Evolutionary conservation across 345 rosid species (phyloP).

Genomic region (Gossypium australe): DNA sequence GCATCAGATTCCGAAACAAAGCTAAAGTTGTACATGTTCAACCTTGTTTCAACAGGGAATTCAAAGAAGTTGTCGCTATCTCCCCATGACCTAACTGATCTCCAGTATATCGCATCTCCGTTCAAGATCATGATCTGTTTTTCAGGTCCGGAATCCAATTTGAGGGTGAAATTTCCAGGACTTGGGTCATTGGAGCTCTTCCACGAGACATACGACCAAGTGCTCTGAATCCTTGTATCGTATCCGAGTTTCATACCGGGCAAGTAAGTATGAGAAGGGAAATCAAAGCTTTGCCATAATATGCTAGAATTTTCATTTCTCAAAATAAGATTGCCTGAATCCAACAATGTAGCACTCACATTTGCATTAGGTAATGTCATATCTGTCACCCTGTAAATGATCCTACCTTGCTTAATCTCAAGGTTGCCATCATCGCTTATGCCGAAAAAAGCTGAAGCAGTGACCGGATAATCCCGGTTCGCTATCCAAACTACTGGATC

Average conservation of each 20-base stretch:
- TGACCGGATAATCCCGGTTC: constrained; percentile 32
- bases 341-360: constrained; percentile 28
- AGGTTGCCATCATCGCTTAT: constrained; percentile 23
- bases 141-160: background rate
- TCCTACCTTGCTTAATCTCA: constrained; percentile 20
- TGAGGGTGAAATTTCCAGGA: background rate
- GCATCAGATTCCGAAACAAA: constrained; percentile 31
- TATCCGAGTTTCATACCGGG: constrained; percentile 23
- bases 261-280: constrained; percentile 35
- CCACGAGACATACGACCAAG: background rate
- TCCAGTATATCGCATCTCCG: background rate
- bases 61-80: background rate
- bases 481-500: constrained; percentile 41
- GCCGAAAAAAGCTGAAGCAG: constrained; percentile 19
- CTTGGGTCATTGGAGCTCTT: constrained; percentile 3
- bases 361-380: background rate
- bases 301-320: constrained; percentile 4
- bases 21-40: constrained; percentile 45
- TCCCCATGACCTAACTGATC: background rate
- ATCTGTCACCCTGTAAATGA: background rate
- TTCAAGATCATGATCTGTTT: background rate
- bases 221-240: background rate
- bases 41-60: background rate
- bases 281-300: constrained; percentile 44
- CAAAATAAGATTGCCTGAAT: constrained; percentile 43